Evolutionary conservation across 805 yeast species (phyloP), one percentile per base, ranked within the genome.

Genomic region (Cyberlindnera meyerae): DNA sequence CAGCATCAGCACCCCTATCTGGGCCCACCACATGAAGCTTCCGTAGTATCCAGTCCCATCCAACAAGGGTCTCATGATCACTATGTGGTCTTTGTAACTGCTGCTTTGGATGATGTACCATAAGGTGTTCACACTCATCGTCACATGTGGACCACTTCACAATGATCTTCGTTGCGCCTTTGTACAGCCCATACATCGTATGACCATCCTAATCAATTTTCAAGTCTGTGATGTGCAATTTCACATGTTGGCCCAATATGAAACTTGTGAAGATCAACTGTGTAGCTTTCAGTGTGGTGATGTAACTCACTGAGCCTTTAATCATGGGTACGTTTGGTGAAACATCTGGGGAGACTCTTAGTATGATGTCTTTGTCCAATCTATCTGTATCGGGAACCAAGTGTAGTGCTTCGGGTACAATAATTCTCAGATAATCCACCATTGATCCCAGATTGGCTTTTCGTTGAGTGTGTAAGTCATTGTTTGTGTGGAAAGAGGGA

Each of bases 131-230:
- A 48, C 83, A 75, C 2, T 72, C 75, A 29, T 68, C 70, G 6
- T 60, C 52, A 44, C 82, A 76, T 2, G 82, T 77, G 27, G 68
- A 60, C 82, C 82, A 78, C 41, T 78, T 63, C 11, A 78, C 55
- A 29, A 68, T 59, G 9, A 78, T 60, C 44, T 75, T 76, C 5
- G 78, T 70, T 5, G 77, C 57, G 5, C 45, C 44, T 3, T 33
- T 32, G 26, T 37, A 37, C 8, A 47, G 12, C 4, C 49, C 51
- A 28, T 44, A 41, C 11, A 17, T 11, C 6, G 31, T 27, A 9
- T 24, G 18, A 3, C 45, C 43, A 11, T 43, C 36, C 28, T 40
- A 42, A 18, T 50, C 49, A 4, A 43, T 45, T 15, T 52, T 42
- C 16, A 45, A 40, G 33, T 38, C 49, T 11, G 43, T 33, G 27